Evolutionary conservation across 345 rosid species (phyloP), one percentile per base, ranked within the genome.

Genomic region (Lumnitzera racemosa): DNA sequence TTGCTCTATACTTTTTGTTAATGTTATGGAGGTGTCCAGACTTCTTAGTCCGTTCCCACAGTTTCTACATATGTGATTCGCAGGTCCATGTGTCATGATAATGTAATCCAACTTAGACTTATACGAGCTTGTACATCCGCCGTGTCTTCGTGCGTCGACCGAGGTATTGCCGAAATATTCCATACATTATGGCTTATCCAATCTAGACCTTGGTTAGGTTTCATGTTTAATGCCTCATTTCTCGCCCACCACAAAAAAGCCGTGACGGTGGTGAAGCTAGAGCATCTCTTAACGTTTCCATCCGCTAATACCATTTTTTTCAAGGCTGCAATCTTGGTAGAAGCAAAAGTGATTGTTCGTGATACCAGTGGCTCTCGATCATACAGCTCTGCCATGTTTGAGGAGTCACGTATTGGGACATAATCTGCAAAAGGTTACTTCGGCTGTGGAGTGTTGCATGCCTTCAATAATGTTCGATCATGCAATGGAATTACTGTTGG

Each of bases 391-490:
- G 55, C 69, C 3, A 24, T 74, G 61, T 57, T 61, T 12, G 73
- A 74, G 1, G 49, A 48, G 61, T 75, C 79, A 12, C 50, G 31
- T 15, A 75, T 50, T 46, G 70, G 61, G 0, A 67, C 67, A 25
- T 63, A 67, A 41, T 70, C 74, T 49, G 62, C 62, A 50, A 69
- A 72, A 0, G 66, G 59, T 51, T 61, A 17, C 49, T 62, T 69
- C 48, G 64, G 50, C 58, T 51, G 51, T 8, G 79, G 75, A 10
- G 75, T 75, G 57, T 53, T 59, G 3, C 75, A 36, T 14, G 67
- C 52, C 59, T 59, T 63, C 24, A 74, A 72, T 51, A 70, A 14
- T 53, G 57, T 70, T 48, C 75, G 72, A 49, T 74, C 70, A 9
- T 67, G 55, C 54, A 70, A 74, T 36, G 79, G 75, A 48, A 67